A percentile compares a stretch with the other conserved stretches of the same genome.
Conservation (phyloP, 1,284 basidiomycete genomes). For the Cryptococcus amylolentus region DNA sequence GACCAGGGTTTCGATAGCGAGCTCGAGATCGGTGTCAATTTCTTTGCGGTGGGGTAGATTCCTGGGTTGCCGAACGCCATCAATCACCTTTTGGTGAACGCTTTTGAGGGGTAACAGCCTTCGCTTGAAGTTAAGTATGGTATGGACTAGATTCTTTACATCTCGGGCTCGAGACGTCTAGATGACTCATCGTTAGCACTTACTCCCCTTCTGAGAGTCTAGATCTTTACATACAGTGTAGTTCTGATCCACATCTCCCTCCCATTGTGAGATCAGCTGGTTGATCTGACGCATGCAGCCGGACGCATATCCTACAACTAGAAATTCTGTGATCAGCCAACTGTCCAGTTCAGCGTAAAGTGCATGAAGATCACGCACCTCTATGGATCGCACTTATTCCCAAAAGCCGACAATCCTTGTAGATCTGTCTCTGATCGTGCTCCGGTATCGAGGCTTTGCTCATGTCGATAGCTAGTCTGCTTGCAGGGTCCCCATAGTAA, state of each 20-base stretch:
- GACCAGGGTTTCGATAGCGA: background rate
- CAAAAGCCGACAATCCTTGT: background rate
- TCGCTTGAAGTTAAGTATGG: constrained; percentile 2
- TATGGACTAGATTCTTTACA: background rate
- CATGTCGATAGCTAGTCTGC: constrained; percentile 1
- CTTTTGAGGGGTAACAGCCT: background rate
- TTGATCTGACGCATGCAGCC: background rate
- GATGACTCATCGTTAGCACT: background rate
- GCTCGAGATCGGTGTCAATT: background rate
- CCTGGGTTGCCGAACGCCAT: background rate
- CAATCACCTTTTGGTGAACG: background rate
- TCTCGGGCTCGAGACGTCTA: background rate
- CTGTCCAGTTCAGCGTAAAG: too few relatives aligned
- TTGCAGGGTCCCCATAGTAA: constrained; percentile 6
- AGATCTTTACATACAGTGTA: background rate
- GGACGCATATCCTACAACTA: constrained; percentile 2
- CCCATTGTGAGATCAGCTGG: background rate
- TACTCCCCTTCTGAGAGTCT: background rate
- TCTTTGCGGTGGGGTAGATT: background rate
- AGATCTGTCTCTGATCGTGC: background rate
- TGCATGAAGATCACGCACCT: background rate
- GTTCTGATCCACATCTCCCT: background rate
- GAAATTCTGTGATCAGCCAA: background rate
- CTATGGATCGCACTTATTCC: constrained; percentile 3
- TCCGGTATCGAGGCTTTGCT: background rate